Evolutionary conservation across 2,329 filamentous ascomycete genomes (phyloP).

Genomic region (Botrytis byssoidea): DNA sequence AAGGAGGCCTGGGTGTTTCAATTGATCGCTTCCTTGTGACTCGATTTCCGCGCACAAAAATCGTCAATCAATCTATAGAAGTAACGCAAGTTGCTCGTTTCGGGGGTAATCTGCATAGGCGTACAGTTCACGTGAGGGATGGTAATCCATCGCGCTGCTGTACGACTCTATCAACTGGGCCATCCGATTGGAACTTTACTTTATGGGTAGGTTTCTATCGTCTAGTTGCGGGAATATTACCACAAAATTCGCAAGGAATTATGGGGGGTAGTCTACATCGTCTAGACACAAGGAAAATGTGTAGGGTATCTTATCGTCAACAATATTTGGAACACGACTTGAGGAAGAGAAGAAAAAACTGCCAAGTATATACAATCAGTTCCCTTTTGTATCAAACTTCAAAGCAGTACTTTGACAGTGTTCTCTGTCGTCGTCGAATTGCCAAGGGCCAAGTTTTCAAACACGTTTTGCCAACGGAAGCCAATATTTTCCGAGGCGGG

Average conservation of each 20-base stretch:
- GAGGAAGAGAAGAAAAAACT: not conserved
- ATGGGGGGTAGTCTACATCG: not conserved
- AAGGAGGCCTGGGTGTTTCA: not conserved
- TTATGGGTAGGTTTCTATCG: not conserved
- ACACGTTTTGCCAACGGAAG: constrained; percentile 12
- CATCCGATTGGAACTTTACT: not conserved
- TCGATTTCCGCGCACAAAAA: not conserved
- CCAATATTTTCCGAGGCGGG: constrained; percentile 6
- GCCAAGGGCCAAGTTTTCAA: constrained; percentile 8
- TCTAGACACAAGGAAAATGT: not conserved
- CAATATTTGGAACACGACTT: not conserved
- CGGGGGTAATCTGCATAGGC: not conserved
- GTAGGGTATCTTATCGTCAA: not conserved
- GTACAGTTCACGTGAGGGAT: not conserved
- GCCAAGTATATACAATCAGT: not conserved
- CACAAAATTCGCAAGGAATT: not conserved
- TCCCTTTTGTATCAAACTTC: not conserved
- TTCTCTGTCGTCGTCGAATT: not conserved
- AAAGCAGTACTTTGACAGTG: not conserved
- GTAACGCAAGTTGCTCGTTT: not conserved
- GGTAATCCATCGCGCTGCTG: not conserved
- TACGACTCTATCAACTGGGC: not conserved
- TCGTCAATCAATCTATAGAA: not conserved
- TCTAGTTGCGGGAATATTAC: not conserved
- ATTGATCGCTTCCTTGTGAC: not conserved